Conservation (phyloP, 1,139 yeast genomes). For the Saccharomycopsis hybrid region DNA sequence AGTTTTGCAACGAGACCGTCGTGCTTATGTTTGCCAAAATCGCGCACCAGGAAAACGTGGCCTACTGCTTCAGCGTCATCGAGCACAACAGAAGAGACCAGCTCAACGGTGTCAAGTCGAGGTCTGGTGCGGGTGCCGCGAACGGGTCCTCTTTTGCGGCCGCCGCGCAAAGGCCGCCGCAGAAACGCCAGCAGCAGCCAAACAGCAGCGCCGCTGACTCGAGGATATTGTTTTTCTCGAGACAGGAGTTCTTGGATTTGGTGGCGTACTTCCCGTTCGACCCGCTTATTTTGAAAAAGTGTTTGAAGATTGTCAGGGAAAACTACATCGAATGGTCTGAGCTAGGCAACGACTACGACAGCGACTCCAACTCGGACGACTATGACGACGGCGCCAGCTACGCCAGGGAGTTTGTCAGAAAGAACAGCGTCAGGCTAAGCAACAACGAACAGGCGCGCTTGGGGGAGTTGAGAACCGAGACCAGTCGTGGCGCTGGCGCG, state of each 20-base stretch:
- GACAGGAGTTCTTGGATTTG: constrained; percentile 78
- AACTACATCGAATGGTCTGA: constrained; percentile 83
- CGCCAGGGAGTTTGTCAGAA: constrained; percentile 24
- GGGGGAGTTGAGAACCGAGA: not conserved
- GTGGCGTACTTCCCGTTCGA: constrained; percentile 96
- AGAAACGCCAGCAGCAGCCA: not conserved
- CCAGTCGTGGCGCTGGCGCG: not conserved
- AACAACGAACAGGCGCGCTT: not conserved
- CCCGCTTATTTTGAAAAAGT: constrained; percentile 68
- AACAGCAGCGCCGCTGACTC: constrained; percentile 4
- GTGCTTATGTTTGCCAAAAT: constrained; percentile 93
- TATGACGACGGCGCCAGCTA: constrained; percentile 30
- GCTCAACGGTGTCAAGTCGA: constrained; percentile 21
- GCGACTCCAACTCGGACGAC: constrained; percentile 37
- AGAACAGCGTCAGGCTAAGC: not conserved
- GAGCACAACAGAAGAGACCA: constrained; percentile 80
- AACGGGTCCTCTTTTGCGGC: not conserved
- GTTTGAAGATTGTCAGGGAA: constrained; percentile 47
- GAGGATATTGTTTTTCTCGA: constrained; percentile 24
- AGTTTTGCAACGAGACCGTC: constrained; percentile 89
- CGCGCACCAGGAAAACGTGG: constrained; percentile 83
- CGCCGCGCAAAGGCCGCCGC: not conserved
- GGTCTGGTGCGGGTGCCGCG: not conserved
- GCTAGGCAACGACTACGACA: constrained; percentile 48
- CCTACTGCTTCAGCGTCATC: constrained; percentile 88